Evolutionary conservation across 2,329 filamentous ascomycete species (phyloP), one percentile per base, ranked within the genome.

Genomic region (Penicillium sp.): DNA sequence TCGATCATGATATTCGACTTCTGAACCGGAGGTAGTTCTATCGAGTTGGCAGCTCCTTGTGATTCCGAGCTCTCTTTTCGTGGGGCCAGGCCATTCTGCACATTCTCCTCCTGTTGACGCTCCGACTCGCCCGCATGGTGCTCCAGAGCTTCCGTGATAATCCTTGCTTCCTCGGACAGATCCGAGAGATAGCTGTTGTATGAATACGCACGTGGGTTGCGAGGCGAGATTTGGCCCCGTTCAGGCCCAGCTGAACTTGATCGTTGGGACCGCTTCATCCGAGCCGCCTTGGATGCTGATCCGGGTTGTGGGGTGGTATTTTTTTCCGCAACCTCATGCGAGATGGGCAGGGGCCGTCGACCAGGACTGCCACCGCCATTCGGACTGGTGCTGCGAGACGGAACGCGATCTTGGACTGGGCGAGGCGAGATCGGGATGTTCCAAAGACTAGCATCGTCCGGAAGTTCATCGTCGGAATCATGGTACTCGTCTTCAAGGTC

Each of bases 1-100:
- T 87, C 87, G 51, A 86, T 84, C 75, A 86, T 82, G 44, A 86
- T 80, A 60, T 86, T 85, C 48, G 82, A 83, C 66, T 83, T 85
- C 61, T 85, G 83, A 43, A 87, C 66, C 4, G 83, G 84, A 1
- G 84, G 83, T n/a, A 87, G 71, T 53, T 83, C 79, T 47, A 81
- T 70, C 11, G 70, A 64, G 21, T 68, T 63, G n/a, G 75, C 74
- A 16, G 62, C 63, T 3, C 69, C 70, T 44, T 72, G 72, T 5
- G 69, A 72, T 18, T 77, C 75, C 14, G 70, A 58, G 44, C 73
- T 75, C 3, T 74, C 71, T 36, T 69, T 64, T n/a, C 66, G 58
- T 7, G 70, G 71, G 4, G 66, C 63, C 13, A 67, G 61, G 2
- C 80, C 77, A 45, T 75, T 77, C 60, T 82, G 78, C 8, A 81